Evolutionary conservation across 2,329 filamentous ascomycete species (phyloP).

Genomic region (Paraphaeosphaeria sporulosa): DNA sequence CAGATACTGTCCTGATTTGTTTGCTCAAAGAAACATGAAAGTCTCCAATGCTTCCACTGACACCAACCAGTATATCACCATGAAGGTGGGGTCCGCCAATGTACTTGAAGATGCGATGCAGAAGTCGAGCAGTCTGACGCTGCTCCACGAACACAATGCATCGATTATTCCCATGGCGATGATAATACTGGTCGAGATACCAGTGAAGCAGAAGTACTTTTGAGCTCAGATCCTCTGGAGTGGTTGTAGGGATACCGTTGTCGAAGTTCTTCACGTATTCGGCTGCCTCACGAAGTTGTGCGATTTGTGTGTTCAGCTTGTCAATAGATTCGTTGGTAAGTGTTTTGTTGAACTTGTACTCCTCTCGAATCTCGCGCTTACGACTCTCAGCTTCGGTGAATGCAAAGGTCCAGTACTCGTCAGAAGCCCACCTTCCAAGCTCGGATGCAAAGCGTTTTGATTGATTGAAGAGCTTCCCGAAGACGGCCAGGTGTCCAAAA

Average conservation of each 20-base stretch:
- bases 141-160: slow-evolving; percentile 91
- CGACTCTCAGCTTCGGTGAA: slow-evolving; percentile 68
- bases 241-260: slow-evolving; percentile 52
- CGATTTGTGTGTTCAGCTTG: slow-evolving; percentile 62
- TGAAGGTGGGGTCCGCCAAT: slow-evolving; percentile 67
- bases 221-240: slow-evolving; percentile 65
- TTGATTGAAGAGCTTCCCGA: slow-evolving; percentile 67
- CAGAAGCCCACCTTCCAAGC: slow-evolving; percentile 84
- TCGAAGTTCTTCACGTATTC: slow-evolving; percentile 62
- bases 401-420: slow-evolving; percentile 78
- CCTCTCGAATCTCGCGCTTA: slow-evolving; percentile 67
- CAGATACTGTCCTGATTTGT: slow-evolving; percentile 76
- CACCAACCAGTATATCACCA: slow-evolving; percentile 70
- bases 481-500: slow-evolving; percentile 60
- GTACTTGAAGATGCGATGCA: slow-evolving; percentile 71
- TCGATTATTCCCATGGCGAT: slow-evolving; percentile 63
- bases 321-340: slow-evolving; percentile 36
- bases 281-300: slow-evolving; percentile 66
- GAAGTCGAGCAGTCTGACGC: slow-evolving; percentile 76
- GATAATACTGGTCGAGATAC: slow-evolving; percentile 70
- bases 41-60: slow-evolving; percentile 61
- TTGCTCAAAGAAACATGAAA: slow-evolving; percentile 72
- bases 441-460: slow-evolving; percentile 67
- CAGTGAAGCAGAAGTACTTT: slow-evolving; percentile 73
- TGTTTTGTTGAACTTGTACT: slow-evolving; percentile 45